Conservation (phyloP, 225 moss, liverwort and hornwort species). For the Polytrichum commune region DNA sequence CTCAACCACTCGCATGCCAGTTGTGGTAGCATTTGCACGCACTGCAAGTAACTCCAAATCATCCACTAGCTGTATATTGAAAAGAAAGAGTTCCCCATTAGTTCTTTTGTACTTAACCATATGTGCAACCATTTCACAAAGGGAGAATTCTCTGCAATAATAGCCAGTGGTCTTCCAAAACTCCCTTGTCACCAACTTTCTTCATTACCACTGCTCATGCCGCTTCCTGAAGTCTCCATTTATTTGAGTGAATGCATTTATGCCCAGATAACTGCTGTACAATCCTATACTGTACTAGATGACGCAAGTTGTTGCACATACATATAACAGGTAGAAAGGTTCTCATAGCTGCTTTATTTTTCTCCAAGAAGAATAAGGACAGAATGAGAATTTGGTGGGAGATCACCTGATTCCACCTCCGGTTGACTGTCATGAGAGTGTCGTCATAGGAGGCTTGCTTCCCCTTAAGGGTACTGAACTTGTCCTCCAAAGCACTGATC, state of each 20-base stretch:
- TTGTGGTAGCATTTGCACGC: constrained; percentile 65
- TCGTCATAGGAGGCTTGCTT: constrained; percentile 92
- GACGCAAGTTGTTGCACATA: no score
- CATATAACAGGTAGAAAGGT: no score
- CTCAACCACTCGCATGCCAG: constrained; percentile 79
- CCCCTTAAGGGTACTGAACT: constrained; percentile 64
- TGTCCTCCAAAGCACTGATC: constrained; percentile 71
- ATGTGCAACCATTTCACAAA: no score
- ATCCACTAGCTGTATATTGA: constrained; percentile 69
- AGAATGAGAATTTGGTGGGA: not conserved
- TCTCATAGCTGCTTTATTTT: no score
- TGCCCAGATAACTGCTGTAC: no score
- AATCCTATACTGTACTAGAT: no score
- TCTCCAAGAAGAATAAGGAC: not conserved
- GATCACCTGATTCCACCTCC: constrained; percentile 79
- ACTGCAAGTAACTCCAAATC: constrained; percentile 89
- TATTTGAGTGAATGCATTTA: no score
- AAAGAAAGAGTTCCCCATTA: constrained; percentile 3
- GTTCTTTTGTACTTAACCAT: not conserved
- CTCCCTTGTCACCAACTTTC: no score
- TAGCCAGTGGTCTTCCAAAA: no score
- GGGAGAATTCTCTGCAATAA: no score
- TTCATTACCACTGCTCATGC: no score
- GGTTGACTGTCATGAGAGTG: constrained; percentile 75
- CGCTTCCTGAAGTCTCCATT: no score